Evolutionary conservation across 2,329 filamentous ascomycete genomes (phyloP), one percentile per base, ranked within the genome.

Genomic region (Hyphodiscus sp.): DNA sequence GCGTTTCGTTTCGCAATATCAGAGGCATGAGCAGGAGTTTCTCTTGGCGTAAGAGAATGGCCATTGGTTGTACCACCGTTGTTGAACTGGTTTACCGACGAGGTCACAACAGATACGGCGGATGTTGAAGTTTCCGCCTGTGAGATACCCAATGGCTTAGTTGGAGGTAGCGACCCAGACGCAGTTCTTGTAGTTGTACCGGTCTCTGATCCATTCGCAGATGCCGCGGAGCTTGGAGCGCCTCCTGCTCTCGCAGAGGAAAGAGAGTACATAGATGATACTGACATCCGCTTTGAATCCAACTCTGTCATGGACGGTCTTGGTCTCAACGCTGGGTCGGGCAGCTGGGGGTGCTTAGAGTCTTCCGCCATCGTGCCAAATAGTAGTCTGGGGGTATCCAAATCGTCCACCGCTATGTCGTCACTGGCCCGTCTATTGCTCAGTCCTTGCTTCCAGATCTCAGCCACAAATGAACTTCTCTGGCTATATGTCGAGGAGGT

Each of bases 191-290:
- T 47, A 30, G 49, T 59, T n/a, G 56, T 57, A 16, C 62, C 60
- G 48, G 52, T 57, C n/a, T 85, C 80, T 51, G 80, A 80, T 19
- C 77, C 76, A 66, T 75, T 75, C 19, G 71, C 72, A 49, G 80
- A 82, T 18, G 73, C 73, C 30, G 77, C 73, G 18, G 78, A 77
- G 58, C 77, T 79, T 52, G 73, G 68, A 26, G 75, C 72, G 45
- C 78, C 78, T 50, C 65, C 63, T 41, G 64, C 65, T 53, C 66
- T 58, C 4, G 76, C 80, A 6, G 85, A 87, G 45, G 81, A 80
- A 20, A 87, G 71, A 30, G 86, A 89, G 65, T 87, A 86, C 49
- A 89, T 73, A 0, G 87, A 91, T 8, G 85, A 88, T 55, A 86
- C 79, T 20, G 87, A 91, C 66, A 87, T 75, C 49, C 87, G 82